Conservation (phyloP, 2,329 filamentous ascomycete genomes). For the Dothideomycetes sp. region DNA sequence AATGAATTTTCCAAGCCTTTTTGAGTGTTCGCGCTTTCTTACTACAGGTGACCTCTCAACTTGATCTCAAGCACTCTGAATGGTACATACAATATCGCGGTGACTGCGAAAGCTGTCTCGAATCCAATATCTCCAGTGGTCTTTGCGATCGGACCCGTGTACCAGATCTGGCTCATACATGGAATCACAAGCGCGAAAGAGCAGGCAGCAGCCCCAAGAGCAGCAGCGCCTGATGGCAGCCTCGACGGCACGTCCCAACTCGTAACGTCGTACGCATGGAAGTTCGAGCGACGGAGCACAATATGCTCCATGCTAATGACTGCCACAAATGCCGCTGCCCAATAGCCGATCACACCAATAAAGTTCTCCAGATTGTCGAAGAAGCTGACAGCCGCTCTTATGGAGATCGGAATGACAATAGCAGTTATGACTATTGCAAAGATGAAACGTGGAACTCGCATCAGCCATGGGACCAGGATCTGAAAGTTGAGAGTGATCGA, state of each 20-base stretch:
- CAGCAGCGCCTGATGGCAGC: constrained; percentile 31
- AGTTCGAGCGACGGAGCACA: constrained; percentile 26
- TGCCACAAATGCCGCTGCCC: constrained; percentile 32
- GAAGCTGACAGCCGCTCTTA: constrained; percentile 30
- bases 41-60: constrained; percentile 6
- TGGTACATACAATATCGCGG: constrained; percentile 33
- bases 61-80: constrained; percentile 28
- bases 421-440: constrained; percentile 30
- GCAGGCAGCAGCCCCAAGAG: constrained; percentile 14
- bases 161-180: constrained; percentile 18
- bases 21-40: too few species aligned
- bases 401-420: constrained; percentile 32
- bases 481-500: constrained; percentile 33
- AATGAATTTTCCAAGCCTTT: too few species aligned
- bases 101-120: constrained; percentile 47
- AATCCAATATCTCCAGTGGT: constrained; percentile 55
- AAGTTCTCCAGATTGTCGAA: constrained; percentile 34
- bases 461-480: constrained; percentile 22
- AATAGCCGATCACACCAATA: constrained; percentile 37
- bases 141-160: constrained; percentile 18
- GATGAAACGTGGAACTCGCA: constrained; percentile 28
- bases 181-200: constrained; percentile 16
- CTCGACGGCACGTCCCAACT: constrained; percentile 26
- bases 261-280: constrained; percentile 27
- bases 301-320: constrained; percentile 31